Conservation (phyloP, 176 grass and related monocot species). For the Aegilops bicornis region DNA sequence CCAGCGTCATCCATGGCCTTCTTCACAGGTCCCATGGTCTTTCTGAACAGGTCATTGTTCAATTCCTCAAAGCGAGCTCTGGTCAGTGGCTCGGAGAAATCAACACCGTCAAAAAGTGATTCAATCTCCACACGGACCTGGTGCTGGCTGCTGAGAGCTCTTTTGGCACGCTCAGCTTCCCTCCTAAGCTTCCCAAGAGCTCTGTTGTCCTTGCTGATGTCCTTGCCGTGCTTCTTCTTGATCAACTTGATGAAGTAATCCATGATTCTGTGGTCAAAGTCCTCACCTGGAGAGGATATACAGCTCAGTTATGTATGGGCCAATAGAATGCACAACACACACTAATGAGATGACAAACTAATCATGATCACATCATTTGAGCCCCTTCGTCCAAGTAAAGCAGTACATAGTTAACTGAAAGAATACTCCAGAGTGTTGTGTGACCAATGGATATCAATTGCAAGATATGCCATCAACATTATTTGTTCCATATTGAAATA, state of each 20-base stretch:
- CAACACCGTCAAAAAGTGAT: conserved; percentile 60
- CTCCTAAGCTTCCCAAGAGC: conserved; percentile 77
- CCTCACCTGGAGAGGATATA: conserved; percentile 45
- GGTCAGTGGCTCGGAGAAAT: conserved; percentile 75
- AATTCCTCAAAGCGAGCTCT: conserved; percentile 67
- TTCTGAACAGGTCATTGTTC: conserved; percentile 70
- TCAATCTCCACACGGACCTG: conserved; percentile 78
- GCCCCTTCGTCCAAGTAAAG: neutral
- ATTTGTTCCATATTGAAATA: neutral
- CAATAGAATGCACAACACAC: neutral
- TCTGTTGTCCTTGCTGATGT: conserved; percentile 73
- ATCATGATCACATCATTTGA: neutral
- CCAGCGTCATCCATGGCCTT: conserved; percentile 77
- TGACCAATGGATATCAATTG: neutral
- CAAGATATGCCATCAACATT: too few species aligned
- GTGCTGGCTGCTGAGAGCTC: conserved; percentile 71
- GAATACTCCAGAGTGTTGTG: neutral
- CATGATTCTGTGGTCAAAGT: conserved; percentile 82
- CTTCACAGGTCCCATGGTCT: conserved; percentile 76
- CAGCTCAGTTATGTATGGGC: neutral
- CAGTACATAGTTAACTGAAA: neutral
- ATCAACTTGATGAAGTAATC: conserved; percentile 85
- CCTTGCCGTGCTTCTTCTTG: conserved; percentile 78
- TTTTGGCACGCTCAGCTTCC: conserved; percentile 76
- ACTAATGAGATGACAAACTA: neutral